Conservation (phyloP, 2,329 filamentous ascomycete species). For the Sporothrix variecibatus region DNA sequence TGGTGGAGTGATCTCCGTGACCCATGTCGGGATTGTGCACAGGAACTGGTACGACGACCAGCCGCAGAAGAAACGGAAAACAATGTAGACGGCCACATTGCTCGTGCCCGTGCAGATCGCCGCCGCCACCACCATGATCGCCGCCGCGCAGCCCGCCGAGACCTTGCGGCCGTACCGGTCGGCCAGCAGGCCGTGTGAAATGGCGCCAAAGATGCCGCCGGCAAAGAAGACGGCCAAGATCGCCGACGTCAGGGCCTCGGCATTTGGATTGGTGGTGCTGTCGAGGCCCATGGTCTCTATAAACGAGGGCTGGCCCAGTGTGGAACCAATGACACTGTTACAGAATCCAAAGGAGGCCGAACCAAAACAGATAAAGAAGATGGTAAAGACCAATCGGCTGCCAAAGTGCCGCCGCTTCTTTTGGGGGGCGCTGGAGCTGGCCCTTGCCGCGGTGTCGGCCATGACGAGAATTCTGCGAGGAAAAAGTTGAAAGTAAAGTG, state of each 20-base stretch:
- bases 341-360: not conserved
- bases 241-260: conserved; percentile 3
- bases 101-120: conserved; percentile 35
- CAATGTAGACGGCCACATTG: conserved; percentile 38
- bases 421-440: not conserved
- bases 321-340: conserved; percentile 20
- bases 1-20: conserved; percentile 43
- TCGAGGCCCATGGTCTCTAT: not conserved
- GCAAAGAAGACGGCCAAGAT: conserved; percentile 19
- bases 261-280: not conserved
- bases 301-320: conserved; percentile 23
- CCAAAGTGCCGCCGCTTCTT: not conserved
- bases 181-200: not conserved
- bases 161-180: conserved; percentile 40
- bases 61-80: conserved; percentile 24
- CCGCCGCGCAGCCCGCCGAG: conserved; percentile 38
- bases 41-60: conserved; percentile 20
- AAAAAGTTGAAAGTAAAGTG: no score
- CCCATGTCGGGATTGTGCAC: conserved; percentile 20
- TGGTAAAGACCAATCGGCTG: not conserved
- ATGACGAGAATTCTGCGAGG: not conserved
- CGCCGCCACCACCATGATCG: conserved; percentile 38
- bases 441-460: not conserved
- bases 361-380: not conserved
- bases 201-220: conserved; percentile 20